Evolutionary conservation across 208 protist genomes (phyloP), one percentile per base, ranked within the genome.

Genomic region (Acanthamoeba royreba): DNA sequence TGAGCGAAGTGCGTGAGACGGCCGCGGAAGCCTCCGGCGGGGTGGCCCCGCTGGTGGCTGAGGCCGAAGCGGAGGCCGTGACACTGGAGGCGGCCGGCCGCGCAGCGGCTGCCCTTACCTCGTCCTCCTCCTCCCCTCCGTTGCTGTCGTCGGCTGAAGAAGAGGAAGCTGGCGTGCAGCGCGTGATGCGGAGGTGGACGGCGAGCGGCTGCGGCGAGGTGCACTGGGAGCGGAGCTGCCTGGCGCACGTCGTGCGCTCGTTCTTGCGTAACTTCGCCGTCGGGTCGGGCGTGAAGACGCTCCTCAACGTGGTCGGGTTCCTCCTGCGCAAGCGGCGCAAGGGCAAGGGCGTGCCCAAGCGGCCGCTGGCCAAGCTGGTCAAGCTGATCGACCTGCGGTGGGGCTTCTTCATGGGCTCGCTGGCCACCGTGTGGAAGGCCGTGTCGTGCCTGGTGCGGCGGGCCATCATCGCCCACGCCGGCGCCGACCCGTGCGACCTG

Each of bases 351-450:
- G 35, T 88, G 81, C 81, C 81, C 45, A 88, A 88, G 52, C 40
- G 35, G 4, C 81, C 61, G 11, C 46, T 88, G 15, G 17, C 45
- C 25, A 88, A 88, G 52, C 81, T 88, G 3, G 1, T 88, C 28
- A 53, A 43, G 52, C 33, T 88, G 9, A 38, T 88, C 33, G 81
- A 88, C 52, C 35, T 88, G 17, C 81, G 81, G n/a, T 88, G 81
- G 81, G 81, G 81, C 81, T 66, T 88, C 49, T 88, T 88, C 81
- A 40, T 88, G 9, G 81, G 81, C 19, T 88, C 81, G 33, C 81
- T 88, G 40, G 81, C 81, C 2, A 47, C 49, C 11, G 81, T 88
- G 11, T 88, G 81, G 81, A 88, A 88, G 52, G 81, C 52, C 13
- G 52, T 88, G 4, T 88, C 81, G 49, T 88, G 81, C 52, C 49